A percentile compares a stretch with the other conserved stretches of the same genome.
Conservation (phyloP, 1,139 yeast species). For the Candida sanyaensis region DNA sequence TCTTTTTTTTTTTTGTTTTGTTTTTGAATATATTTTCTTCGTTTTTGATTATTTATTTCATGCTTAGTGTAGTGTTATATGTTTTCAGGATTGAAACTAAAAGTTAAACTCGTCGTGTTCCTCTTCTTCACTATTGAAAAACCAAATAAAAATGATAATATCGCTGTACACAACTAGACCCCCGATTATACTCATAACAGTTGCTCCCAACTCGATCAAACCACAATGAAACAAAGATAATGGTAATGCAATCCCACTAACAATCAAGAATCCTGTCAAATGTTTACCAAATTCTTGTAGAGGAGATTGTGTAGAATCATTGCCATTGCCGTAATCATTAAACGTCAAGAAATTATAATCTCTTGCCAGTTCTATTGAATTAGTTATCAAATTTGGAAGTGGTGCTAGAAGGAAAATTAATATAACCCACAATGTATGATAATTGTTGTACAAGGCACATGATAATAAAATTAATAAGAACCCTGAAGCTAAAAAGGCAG, state of each 20-base stretch:
- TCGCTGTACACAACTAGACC: conserved; percentile 73
- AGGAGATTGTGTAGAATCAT: conserved; percentile 32
- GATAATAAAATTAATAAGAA: conserved; percentile 69
- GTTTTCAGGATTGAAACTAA: conserved; percentile 13
- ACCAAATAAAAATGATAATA: conserved; percentile 69
- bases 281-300: conserved; percentile 63
- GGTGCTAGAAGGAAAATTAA: conserved; percentile 70
- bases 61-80: too few relatives aligned
- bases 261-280: conserved; percentile 63
- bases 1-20: too few relatives aligned
- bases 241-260: conserved; percentile 71
- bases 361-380: conserved; percentile 42
- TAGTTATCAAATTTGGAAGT: conserved; percentile 57
- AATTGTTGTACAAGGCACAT: conserved; percentile 72
- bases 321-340: conserved; percentile 45
- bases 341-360: conserved; percentile 65
- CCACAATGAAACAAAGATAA: conserved; percentile 61
- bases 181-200: conserved; percentile 67
- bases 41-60: not conserved
- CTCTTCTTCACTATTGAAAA: conserved; percentile 59
- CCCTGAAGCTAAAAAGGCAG: conserved; percentile 73
- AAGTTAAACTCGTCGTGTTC: conserved; percentile 56
- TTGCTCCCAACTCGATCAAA: conserved; percentile 57
- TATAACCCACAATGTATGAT: conserved; percentile 70
- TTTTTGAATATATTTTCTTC: too few relatives aligned